Conservation (phyloP, 805 yeast genomes). For the Debaryomyces tyrocola region DNA sequence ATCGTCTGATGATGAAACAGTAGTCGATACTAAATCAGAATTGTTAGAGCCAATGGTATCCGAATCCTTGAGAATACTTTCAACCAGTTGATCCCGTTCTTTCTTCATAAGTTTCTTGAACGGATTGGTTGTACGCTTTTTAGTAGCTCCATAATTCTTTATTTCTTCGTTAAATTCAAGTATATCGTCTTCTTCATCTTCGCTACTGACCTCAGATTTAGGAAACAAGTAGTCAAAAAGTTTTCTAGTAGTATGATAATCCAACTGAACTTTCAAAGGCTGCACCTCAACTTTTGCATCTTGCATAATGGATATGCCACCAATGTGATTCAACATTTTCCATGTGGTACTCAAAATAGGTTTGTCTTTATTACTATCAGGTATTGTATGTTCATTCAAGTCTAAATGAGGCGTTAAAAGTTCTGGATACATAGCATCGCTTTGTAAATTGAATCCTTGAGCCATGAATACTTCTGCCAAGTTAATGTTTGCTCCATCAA, state of each 20-base stretch:
- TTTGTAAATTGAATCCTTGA: constrained; percentile 67
- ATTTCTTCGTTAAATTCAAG: constrained; percentile 1
- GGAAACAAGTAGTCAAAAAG: constrained; percentile 75
- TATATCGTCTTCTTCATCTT: constrained; percentile 5
- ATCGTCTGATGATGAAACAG: constrained; percentile 8
- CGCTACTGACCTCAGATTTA: constrained; percentile 6
- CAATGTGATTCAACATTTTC: constrained; percentile 84
- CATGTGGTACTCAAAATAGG: constrained; percentile 47
- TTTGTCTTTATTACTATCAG: constrained; percentile 5
- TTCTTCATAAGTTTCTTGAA: neutral
- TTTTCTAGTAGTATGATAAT: constrained; percentile 64
- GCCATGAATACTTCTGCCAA: constrained; percentile 57
- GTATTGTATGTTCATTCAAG: constrained; percentile 4
- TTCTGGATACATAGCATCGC: constrained; percentile 64
- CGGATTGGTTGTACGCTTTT: neutral
- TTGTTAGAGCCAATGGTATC: neutral
- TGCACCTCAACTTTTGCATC: constrained; percentile 57
- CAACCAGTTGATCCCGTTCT: neutral
- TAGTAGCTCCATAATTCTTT: constrained; percentile 6
- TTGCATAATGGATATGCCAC: constrained; percentile 84
- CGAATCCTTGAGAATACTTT: neutral
- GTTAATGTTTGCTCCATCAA: constrained; percentile 69
- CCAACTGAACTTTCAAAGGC: constrained; percentile 73
- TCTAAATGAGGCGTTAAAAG: constrained; percentile 54
- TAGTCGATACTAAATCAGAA: constrained; percentile 3